Base-by-base conservation (phyloP, 2,329 filamentous ascomycete species). In the Aureobasidium sp. region DNA sequence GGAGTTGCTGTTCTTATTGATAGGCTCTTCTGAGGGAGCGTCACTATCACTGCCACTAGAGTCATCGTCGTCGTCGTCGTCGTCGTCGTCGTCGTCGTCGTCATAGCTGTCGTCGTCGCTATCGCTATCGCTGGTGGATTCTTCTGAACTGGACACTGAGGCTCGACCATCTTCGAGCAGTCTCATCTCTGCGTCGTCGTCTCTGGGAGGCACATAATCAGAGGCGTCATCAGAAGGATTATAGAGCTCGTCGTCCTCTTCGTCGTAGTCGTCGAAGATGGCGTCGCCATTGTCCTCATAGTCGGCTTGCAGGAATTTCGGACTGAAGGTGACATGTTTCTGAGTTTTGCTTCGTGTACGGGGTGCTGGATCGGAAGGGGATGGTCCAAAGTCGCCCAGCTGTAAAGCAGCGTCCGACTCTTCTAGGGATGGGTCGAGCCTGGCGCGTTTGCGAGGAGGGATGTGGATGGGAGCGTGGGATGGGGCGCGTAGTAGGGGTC, bases 401-500 rank as follows among this genome's bases (percentile, higher is more conserved):
- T 41, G 37, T 17, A 48, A 17, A 29, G 27, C 53, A 20, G 49
- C 52, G 34, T 62, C 44, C 7, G 39, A 36, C 7, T 63, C 53
- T 17, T 58, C 34, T 15, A 58, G 20, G 6, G 29, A 20, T 11
- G 27, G 25, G 5, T 75, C 70, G n/a, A 53, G 20, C 78, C 64
- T 42, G 39, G 81, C 82, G 68, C 83, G 82, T 72, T 94, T 95
- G 65, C 87, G 82, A 1, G 91, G 87, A 0, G 89, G 89, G 17
- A 95, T 89, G 14, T 81, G 77, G 42, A 95, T 77, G 0, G 82
- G 72, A 0, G 91, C 91, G 51, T 91, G 82, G 62, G 81, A 80
- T 8, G 80, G 79, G 0, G 76, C 71, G 64, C 83, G 83, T 9
- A 93, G 76, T 70, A 85, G 85, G 0, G 88, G 86, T 64, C 87